Evolutionary conservation across 2,329 filamentous ascomycete species (phyloP), one percentile per base, ranked within the genome.

Genomic region (Ophiostoma piceae): DNA sequence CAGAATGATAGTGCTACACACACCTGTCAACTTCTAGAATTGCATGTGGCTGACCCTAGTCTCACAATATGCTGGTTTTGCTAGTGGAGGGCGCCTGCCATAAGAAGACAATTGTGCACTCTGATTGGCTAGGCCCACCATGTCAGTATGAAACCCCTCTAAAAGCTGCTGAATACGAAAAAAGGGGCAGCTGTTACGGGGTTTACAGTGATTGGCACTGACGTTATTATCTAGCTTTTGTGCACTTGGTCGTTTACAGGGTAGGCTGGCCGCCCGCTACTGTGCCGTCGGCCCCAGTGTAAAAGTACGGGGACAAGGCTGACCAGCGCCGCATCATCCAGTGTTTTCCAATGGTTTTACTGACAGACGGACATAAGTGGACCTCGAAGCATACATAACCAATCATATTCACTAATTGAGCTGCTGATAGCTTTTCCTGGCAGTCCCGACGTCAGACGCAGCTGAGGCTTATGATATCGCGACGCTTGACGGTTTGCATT

Each of bases 91-190:
- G 8, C 43, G 51, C 51, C 51, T 47, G 43, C 43, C 43, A 14
- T 7, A 26, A 57, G n/a, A 9, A 57, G 22, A 9, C 26, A 32
- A 26, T 32, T 60, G 57, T 16, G 26, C 3, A 26, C 14, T 62
- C 22, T 62, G 14, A 62, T 62, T 62, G 57, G 57, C 14, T 26
- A 62, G 51, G 7, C 8, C 7, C 51, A 26, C 51, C 51, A 9
- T 57, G n/a, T 12, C 22, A 57, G 51, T n/a, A 57, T 57, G 51
- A 57, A 26, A 26, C 51, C 51, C 22, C 51, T 57, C 51, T 57
- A 57, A 47, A 47, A 47, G 43, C 16, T 47, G 43, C 19, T 57
- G 26, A 57, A 57, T 57, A 57, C 43, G 16, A 57, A 57, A 57
- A 22, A 57, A 57, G 26, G 51, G 51, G n/a, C n/a, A 12, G 12